Conservation (phyloP, 352 stramenopile genomes). For the Phytophthora sojae region DNA sequence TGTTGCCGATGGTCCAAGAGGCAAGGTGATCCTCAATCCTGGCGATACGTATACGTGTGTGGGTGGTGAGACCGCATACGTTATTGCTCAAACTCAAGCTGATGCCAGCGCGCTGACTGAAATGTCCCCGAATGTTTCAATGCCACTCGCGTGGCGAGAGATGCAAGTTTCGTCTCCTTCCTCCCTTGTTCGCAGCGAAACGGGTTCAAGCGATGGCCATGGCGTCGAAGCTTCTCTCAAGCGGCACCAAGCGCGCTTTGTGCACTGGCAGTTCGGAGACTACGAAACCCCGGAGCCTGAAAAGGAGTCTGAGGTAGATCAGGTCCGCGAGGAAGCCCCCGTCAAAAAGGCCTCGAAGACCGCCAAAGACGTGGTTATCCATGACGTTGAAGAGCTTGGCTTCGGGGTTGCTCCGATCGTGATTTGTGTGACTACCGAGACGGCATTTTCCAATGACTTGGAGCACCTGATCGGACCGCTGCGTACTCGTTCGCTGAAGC, state of each 20-base stretch:
- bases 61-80: slow-evolving; percentile 74
- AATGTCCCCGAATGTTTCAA: slow-evolving; percentile 31
- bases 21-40: slow-evolving; percentile 80
- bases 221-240: slow-evolving; percentile 19
- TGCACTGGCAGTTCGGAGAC: slow-evolving; percentile 37
- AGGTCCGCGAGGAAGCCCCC: slow-evolving; percentile 16
- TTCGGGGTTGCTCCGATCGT: slow-evolving; percentile 70
- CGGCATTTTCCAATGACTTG: slow-evolving; percentile 72
- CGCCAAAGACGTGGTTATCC: slow-evolving; percentile 57
- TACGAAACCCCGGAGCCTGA: slow-evolving; percentile 39
- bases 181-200: slow-evolving; percentile 40
- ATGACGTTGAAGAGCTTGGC: slow-evolving; percentile 58
- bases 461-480: slow-evolving; percentile 83
- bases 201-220: slow-evolving; percentile 23
- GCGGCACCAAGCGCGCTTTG: slow-evolving; percentile 41
- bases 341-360: slow-evolving; percentile 22
- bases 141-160: slow-evolving; percentile 44
- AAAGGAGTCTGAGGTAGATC: slow-evolving; percentile 28
- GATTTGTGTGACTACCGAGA: slow-evolving; percentile 68
- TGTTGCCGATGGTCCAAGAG: slow-evolving; percentile 45
- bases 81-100: slow-evolving; percentile 69
- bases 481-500: slow-evolving; percentile 69
- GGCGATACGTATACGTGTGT: slow-evolving; percentile 77
- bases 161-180: slow-evolving; percentile 41
- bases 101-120: slow-evolving; percentile 44